Percentiles rank a stretch among this genome's conserved stretches.
Evolutionary conservation across 345 rosid species (phyloP).

Genomic region (Durio zibethinus): DNA sequence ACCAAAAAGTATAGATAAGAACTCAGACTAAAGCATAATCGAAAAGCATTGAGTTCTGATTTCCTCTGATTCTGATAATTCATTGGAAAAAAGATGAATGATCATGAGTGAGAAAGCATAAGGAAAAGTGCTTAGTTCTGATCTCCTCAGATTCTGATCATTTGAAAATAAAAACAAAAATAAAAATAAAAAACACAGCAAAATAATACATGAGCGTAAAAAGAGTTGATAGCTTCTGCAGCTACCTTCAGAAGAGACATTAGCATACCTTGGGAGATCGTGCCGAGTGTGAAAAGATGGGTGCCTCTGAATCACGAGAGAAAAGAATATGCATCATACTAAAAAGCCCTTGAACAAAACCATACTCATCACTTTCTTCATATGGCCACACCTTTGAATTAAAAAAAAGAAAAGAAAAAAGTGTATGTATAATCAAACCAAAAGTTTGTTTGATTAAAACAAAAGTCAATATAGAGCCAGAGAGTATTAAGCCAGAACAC

Average conservation of each 20-base stretch:
- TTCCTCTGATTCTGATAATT: constrained; percentile 50
- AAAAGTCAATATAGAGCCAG: neutral
- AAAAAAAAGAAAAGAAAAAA: neutral
- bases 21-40: constrained; percentile 68
- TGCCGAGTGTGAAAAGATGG: constrained; percentile 30
- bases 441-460: neutral
- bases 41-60: constrained; percentile 53
- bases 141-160: constrained; percentile 49
- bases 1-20: constrained; percentile 80
- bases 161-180: neutral
- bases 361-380: constrained; percentile 76
- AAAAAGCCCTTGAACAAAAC: constrained; percentile 87
- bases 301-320: constrained; percentile 37
- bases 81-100: neutral
- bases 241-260: constrained; percentile 8
- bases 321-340: constrained; percentile 70
- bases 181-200: no score
- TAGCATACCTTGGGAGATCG: constrained; percentile 44
- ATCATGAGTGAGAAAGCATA: constrained; percentile 36
- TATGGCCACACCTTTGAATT: constrained; percentile 81
- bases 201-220: neutral
- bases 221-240: neutral
- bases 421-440: neutral
- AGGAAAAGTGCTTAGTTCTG: constrained; percentile 47
- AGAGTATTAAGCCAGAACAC: neutral